These are phyloP conservation scores for Alternaria brassicae DNA, from an alignment of 2,329 filamentous ascomycete species.

Conservation along the genomic window DNA sequence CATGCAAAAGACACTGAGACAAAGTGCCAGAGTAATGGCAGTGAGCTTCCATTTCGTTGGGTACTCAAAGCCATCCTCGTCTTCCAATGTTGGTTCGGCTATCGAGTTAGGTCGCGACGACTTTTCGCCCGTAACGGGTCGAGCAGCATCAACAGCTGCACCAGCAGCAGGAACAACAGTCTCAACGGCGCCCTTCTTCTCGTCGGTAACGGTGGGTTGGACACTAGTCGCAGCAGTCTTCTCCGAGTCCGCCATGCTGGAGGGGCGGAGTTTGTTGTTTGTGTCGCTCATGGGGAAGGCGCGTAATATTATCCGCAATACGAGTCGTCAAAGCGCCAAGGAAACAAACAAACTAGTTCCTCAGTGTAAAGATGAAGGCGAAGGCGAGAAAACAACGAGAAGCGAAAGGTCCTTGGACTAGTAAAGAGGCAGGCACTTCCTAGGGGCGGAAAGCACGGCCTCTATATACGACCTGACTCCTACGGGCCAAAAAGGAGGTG, in stretches of 20 bases:
- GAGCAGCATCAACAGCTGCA: conserved; percentile 26
- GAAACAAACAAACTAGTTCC: background rate
- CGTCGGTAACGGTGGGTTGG: conserved; percentile 26
- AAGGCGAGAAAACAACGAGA: background rate
- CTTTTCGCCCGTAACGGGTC: conserved; percentile 15
- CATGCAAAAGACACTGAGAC: conserved; percentile 50
- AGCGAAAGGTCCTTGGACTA: background rate
- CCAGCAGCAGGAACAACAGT: conserved; percentile 33
- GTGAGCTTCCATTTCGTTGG: conserved; percentile 44
- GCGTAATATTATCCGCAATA: background rate
- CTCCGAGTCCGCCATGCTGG: conserved; percentile 45
- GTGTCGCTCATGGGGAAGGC: conserved; percentile 31
- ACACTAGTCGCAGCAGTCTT: conserved; percentile 41
- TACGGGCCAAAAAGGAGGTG: background rate
- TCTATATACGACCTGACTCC: background rate
- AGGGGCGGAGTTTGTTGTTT: conserved; percentile 36
- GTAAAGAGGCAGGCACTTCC: background rate
- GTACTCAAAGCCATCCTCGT: conserved; percentile 45
- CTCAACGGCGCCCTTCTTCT: conserved; percentile 38
- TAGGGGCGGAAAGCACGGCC: background rate
- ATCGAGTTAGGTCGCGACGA: conserved; percentile 28
- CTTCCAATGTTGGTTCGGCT: conserved; percentile 24
- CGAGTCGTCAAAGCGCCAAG: background rate
- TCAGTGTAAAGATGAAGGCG: background rate
- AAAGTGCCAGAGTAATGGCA: conserved; percentile 45